These are phyloP conservation scores for Neurospora sublineolata DNA, from an alignment of 495 filamentous ascomycete species.

Conservation along the genomic window DNA sequence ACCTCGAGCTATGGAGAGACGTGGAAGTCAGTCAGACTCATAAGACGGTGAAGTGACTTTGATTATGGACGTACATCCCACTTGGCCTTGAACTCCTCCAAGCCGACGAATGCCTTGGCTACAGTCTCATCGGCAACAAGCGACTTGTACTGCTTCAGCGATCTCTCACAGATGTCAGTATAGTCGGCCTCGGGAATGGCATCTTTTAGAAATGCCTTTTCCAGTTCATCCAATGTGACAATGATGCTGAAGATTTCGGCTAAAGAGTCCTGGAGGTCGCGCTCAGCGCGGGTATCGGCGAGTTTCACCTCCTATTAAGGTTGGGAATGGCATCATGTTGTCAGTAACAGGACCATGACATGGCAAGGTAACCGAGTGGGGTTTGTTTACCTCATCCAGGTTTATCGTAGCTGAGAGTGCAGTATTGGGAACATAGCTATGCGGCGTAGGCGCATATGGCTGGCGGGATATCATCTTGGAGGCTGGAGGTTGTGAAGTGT, in stretches of 20 bases:
- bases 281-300: slow-evolving; percentile 67
- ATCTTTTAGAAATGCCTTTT: slow-evolving; percentile 95
- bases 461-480: slow-evolving; percentile 35
- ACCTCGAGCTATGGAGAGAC: slow-evolving; percentile 62
- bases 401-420: slow-evolving; percentile 77
- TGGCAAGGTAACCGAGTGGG: background rate
- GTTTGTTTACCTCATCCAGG: slow-evolving; percentile 63
- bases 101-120: slow-evolving; percentile 64
- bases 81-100: slow-evolving; percentile 86
- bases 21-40: background rate
- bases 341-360: background rate
- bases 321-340: background rate
- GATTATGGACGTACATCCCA: slow-evolving; percentile 60
- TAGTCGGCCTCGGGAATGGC: slow-evolving; percentile 85
- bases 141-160: slow-evolving; percentile 94
- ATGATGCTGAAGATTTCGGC: slow-evolving; percentile 98
- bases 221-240: slow-evolving; percentile 84
- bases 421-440: slow-evolving; percentile 77
- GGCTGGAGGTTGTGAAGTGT: slow-evolving; percentile 6
- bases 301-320: slow-evolving; percentile 76
- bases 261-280: slow-evolving; percentile 89
- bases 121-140: slow-evolving; percentile 82
- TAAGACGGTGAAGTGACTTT: background rate
- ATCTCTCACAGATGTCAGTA: slow-evolving; percentile 83
- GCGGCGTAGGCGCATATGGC: slow-evolving; percentile 77